Evolutionary conservation across 2,329 filamentous ascomycete genomes (phyloP), one percentile per base, ranked within the genome.

Genomic region (Trichophyton verrucosum): DNA sequence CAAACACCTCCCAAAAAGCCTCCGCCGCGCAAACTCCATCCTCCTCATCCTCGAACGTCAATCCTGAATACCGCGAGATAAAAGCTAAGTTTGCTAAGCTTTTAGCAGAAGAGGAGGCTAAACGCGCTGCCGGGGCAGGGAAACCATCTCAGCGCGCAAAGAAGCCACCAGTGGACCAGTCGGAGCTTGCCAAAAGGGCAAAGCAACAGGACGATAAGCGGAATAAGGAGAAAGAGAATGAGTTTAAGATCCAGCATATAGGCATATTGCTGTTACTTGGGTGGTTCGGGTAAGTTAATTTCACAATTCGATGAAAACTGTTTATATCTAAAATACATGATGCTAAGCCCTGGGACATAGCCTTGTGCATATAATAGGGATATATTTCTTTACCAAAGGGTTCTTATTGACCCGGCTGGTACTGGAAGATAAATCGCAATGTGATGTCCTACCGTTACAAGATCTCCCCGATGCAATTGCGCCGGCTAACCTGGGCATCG

Each of bases 361-460:
- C 64, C 69, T 81, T 65, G 81, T 96, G 46, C 94, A 99, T 72
- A 79, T 82, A 53, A 78, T 87, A 40, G 92, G 91, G 62, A 86
- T 97, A 68, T 89, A 88, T 71, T 87, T 96, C 71, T 99, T 99
- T 76, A 95, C 90, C 27, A 91, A 87, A 72, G 94, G 94, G 42
- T 99, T 99, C 74, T 83, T 99, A 64, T 82, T 99, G 65, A 96
- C 92, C 61, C 84, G 94, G 62, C 77, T 90, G 64, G 86, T 92
- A 58, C 80, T 94, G 61, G 86, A 90, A 64, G 83, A 90, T 68
- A 87, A 86, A 71, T 91, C 89, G 11, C 79, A 79, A 61, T 94
- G 89, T 72, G 76, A 78, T 9, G 74, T 78, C 47, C 84, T 88
- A 57, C 92, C 94, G 3, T 82, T 88, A 62, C 79, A 82, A 40